phyloP scores from a whole-genome alignment of 176 grass and related monocot genomes.

The Alloteropsis semialata region DNA sequence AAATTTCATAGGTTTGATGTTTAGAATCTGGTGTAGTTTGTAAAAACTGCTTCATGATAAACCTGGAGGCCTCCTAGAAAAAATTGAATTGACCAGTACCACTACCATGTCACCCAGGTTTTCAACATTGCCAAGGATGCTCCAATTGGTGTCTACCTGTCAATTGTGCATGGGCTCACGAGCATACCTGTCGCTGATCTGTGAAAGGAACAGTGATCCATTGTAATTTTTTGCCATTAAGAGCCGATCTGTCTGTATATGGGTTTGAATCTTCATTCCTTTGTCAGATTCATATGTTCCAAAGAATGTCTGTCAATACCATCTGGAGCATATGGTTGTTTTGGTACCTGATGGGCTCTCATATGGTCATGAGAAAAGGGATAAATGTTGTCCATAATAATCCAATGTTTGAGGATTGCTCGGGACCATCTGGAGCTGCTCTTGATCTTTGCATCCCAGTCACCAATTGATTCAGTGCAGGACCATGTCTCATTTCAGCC shows the following conservation, averaged over 20 bases:
- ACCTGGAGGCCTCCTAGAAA: background rate
- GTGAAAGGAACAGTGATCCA: constrained; percentile 16
- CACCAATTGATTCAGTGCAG: constrained; percentile 26
- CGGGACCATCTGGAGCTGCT: constrained; percentile 35
- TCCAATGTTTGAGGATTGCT: constrained; percentile 2
- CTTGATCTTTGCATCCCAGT: constrained; percentile 17
- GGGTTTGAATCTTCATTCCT: constrained; percentile 30
- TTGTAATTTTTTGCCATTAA: constrained; percentile 26
- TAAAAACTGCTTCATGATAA: constrained; percentile 28
- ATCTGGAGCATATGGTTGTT: constrained; percentile 3
- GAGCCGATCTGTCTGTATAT: constrained; percentile 1
- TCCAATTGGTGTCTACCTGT: constrained; percentile 22
- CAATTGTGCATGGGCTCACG: constrained; percentile 12
- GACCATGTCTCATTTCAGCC: constrained; percentile 25
- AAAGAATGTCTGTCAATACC: constrained; percentile 27
- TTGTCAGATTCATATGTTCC: constrained; percentile 35
- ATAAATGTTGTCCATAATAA: constrained; percentile 3
- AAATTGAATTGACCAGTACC: constrained; percentile 7
- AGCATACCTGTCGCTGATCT: constrained; percentile 33
- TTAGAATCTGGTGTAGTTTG: constrained; percentile 31
- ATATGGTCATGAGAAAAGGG: constrained; percentile 18
- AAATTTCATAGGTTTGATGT: constrained; percentile 20
- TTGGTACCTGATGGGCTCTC: constrained; percentile 12
- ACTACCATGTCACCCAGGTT: background rate
- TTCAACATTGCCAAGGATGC: constrained; percentile 19